These are phyloP conservation scores for Pythium rhizo-oryzae DNA, from an alignment of 352 stramenopile genomes.

Conservation along the genomic window DNA sequence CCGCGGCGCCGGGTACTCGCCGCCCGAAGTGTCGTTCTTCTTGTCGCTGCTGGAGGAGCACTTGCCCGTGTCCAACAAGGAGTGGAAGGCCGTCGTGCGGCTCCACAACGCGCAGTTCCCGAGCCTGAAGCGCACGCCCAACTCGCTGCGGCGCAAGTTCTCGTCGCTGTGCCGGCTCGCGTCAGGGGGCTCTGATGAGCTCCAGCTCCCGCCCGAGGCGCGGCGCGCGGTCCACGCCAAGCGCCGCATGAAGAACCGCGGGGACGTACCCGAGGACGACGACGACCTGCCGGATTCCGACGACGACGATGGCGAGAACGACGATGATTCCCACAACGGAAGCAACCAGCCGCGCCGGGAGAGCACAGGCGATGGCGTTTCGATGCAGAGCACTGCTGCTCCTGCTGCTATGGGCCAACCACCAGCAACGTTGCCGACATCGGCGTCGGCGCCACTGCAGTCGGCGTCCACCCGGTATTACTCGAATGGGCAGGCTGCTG, in stretches of 20 bases:
- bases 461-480: background rate
- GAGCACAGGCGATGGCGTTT: background rate
- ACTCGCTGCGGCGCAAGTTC: conserved; percentile 30
- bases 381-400: background rate
- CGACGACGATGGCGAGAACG: conserved; percentile 15
- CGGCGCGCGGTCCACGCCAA: conserved; percentile 11
- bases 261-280: conserved; percentile 26
- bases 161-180: conserved; percentile 13
- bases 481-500: background rate
- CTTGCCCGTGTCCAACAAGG: conserved; percentile 22
- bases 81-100: conserved; percentile 24
- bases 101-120: conserved; percentile 31
- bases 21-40: conserved; percentile 25
- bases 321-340: conserved; percentile 1
- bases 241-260: conserved; percentile 26
- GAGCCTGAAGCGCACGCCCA: conserved; percentile 21
- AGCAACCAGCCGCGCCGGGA: background rate
- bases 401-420: too few species aligned
- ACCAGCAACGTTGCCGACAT: too few species aligned
- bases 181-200: conserved; percentile 4
- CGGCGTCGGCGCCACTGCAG: background rate
- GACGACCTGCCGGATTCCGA: conserved; percentile 18
- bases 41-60: conserved; percentile 25
- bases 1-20: conserved; percentile 25
- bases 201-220: conserved; percentile 9